Evolutionary conservation across 169 alveolate species (phyloP).

Genomic region (Cryptosporidium parvum): DNA sequence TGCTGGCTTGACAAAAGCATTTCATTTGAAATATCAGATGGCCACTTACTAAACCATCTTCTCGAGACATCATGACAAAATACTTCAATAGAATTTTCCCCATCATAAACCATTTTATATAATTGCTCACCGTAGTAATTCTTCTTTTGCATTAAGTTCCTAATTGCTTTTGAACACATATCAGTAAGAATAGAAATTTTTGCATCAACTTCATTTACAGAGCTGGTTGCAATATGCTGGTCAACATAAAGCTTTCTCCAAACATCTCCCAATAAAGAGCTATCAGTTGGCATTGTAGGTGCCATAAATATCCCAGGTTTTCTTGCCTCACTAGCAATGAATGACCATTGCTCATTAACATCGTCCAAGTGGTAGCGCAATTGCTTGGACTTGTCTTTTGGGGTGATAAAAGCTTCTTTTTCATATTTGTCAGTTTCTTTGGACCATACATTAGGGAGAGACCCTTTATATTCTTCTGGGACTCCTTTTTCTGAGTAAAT

Average conservation of each 20-base stretch:
- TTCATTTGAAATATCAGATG: slow-evolving; percentile 42
- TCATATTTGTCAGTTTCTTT: slow-evolving; percentile 60
- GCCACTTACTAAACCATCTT: slow-evolving; percentile 68
- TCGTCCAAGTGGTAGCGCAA: slow-evolving; percentile 17
- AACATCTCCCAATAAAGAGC: slow-evolving; percentile 61
- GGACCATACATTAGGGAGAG: slow-evolving; percentile 19
- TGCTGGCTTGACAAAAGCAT: slow-evolving; percentile 12
- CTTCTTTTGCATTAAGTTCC: slow-evolving; percentile 13
- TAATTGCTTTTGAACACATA: slow-evolving; percentile 46
- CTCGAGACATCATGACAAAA: slow-evolving; percentile 51
- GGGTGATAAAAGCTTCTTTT: slow-evolving; percentile 36
- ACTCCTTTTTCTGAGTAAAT: slow-evolving; percentile 58
- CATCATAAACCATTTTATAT: slow-evolving; percentile 42
- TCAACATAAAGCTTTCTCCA: slow-evolving; percentile 52
- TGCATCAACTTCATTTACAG: slow-evolving; percentile 30
- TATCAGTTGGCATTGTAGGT: slow-evolving; percentile 54
- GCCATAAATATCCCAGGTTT: slow-evolving; percentile 64
- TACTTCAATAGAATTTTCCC: slow-evolving; percentile 33
- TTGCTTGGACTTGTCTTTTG: slow-evolving; percentile 17
- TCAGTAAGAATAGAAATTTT: slow-evolving; percentile 38
- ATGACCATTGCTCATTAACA: slow-evolving; percentile 65
- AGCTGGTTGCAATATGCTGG: slow-evolving; percentile 40
- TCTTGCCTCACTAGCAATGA: slow-evolving; percentile 53
- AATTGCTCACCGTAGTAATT: slow-evolving; percentile 45
- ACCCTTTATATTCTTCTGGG: slow-evolving; percentile 20